Evolutionary conservation across 352 stramenopile genomes (phyloP), one percentile per base, ranked within the genome.

Genomic region (Lagenidium sp.): DNA sequence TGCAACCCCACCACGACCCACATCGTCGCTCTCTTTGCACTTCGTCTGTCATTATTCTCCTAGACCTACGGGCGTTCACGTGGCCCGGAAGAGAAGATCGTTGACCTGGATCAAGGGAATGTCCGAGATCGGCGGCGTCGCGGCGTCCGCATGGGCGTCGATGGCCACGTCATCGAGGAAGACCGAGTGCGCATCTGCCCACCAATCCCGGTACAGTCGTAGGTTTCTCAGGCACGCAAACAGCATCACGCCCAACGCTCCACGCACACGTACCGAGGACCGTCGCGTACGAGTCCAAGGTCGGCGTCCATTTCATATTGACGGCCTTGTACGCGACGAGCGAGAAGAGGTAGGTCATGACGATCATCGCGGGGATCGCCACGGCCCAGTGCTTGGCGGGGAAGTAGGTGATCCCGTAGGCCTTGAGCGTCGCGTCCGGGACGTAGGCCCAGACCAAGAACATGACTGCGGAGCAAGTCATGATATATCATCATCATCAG

Each of bases 311-410:
- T 37, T 85, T 50, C 45, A 94, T 59, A 49, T 91, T 95, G 15
- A 93, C 44, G 18, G 82, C 77, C 50, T 88, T 87, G 62, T 95
- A 95, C 18, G 85, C 39, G 25, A 82, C 73, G 19, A 92, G 51
- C 15, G 86, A 81, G 53, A 93, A 87, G 40, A 94, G 43, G 44
- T 92, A 84, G 4, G 73, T 82, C 43, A 87, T 62, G 24, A 88
- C 77, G 28, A 95, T 73, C 62, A 89, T 78, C 13, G 80, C 66
- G 11, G 85, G 85, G n/a, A 90, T 63, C 0, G 85, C 85, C 36
- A 96, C 64, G 3, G 85, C 82, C 85, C 82, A 96, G 65, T 90
- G 85, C 61, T 94, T 93, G 42, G 77, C 88, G 22, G 85, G 82
- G 41, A 90, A 83, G 63, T 95, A 95, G 35, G 85, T 91, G 30